Percentiles rank a stretch among this genome's conserved stretches.
phyloP scores from a whole-genome alignment of 148 eudicot species.

The Drosera capensis region DNA sequence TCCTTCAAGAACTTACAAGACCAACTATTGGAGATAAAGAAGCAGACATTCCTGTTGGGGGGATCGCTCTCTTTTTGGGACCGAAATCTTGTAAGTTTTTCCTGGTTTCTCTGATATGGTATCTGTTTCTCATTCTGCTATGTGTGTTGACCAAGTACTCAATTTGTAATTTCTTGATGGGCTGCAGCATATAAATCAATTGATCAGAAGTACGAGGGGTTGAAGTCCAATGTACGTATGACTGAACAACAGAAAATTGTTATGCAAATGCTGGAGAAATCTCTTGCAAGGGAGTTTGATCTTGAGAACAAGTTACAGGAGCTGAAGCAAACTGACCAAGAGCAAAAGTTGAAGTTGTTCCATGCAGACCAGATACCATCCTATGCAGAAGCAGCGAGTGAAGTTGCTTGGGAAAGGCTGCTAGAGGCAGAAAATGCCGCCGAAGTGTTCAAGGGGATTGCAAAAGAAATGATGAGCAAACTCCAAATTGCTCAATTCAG shows the following conservation, averaged over 20 bases:
- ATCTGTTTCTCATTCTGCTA: not conserved
- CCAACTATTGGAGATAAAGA: slow-evolving; percentile 46
- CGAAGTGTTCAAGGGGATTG: slow-evolving; percentile 44
- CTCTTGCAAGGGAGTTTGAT: slow-evolving; percentile 58
- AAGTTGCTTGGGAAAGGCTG: slow-evolving; percentile 55
- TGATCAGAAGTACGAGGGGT: slow-evolving; percentile 8
- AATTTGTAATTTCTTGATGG: slow-evolving; percentile 6
- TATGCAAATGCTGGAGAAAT: slow-evolving; percentile 64
- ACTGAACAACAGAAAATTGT: slow-evolving; percentile 37
- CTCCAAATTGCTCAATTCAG: slow-evolving; percentile 39
- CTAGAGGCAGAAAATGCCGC: slow-evolving; percentile 70
- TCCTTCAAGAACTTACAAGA: slow-evolving; percentile 41
- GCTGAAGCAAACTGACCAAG: slow-evolving; percentile 53
- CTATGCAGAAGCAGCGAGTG: slow-evolving; percentile 50
- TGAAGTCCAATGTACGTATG: slow-evolving; percentile 21
- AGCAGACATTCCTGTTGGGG: slow-evolving; percentile 39
- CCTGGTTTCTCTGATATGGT: not conserved
- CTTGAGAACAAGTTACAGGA: slow-evolving; percentile 51
- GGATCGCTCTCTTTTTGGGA: slow-evolving; percentile 23
- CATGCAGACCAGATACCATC: slow-evolving; percentile 37
- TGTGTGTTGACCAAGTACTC: not conserved
- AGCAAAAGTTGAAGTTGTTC: slow-evolving; percentile 38
- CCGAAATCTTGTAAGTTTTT: slow-evolving; percentile 33
- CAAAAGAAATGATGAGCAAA: slow-evolving; percentile 41
- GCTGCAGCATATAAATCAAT: slow-evolving; percentile 24